A percentile compares a stretch with the other conserved stretches of the same genome.
phyloP scores from a whole-genome alignment of 176 grass and related monocot species.

The Alopecurus myosuroides region DNA sequence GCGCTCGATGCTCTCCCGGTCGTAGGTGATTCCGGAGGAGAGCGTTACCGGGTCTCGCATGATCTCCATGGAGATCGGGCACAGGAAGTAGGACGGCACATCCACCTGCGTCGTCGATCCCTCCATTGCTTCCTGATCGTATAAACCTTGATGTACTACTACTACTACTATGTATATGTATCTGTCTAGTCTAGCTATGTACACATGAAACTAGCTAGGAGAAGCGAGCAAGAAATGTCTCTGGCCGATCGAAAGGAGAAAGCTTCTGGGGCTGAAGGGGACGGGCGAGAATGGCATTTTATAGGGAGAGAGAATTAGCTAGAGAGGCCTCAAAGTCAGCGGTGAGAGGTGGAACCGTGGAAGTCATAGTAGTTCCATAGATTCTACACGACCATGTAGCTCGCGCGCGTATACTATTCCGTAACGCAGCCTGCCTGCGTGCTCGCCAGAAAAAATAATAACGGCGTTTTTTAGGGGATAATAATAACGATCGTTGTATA shows the following conservation, averaged over 20 bases:
- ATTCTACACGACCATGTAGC: conserved; percentile 9
- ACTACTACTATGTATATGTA: background rate
- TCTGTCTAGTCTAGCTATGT: background rate
- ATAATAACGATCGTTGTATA: background rate
- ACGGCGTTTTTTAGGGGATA: too few species aligned
- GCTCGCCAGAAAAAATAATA: background rate
- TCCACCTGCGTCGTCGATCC: conserved; percentile 29
- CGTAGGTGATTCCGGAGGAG: conserved; percentile 89
- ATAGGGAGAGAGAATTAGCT: background rate
- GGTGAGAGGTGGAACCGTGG: conserved; percentile 2
- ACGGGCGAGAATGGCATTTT: background rate
- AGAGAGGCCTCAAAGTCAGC: conserved; percentile 5
- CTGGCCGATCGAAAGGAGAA: background rate
- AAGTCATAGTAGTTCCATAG: conserved; percentile 8
- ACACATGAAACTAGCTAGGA: conserved; percentile 12
- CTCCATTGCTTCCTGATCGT: conserved; percentile 5
- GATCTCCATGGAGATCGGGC: conserved; percentile 81
- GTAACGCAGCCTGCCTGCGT: conserved; percentile 26
- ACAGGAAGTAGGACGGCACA: conserved; percentile 73
- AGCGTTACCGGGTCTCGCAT: conserved; percentile 92
- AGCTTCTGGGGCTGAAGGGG: conserved; percentile 34
- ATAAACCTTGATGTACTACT: background rate
- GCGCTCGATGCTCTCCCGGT: conserved; percentile 76
- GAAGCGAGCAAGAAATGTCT: background rate
- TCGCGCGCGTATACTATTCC: background rate